Evolutionary conservation across 805 yeast genomes (phyloP).

Genomic region (Pichia deserticola): DNA sequence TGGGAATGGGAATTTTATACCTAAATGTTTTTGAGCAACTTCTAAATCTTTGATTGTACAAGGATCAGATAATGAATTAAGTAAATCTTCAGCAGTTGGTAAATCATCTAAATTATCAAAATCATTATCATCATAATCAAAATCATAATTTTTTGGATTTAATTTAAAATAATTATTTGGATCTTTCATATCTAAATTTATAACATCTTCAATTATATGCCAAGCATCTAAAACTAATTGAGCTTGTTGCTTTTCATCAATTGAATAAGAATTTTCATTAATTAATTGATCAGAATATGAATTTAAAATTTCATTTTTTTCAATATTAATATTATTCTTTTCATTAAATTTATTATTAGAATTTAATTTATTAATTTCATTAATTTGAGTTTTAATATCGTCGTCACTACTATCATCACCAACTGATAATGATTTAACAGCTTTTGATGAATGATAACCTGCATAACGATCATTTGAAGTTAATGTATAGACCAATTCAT

Average conservation of each 20-base stretch:
- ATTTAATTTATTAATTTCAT: background rate
- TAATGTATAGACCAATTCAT: conserved; percentile 54
- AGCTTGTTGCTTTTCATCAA: conserved; percentile 9
- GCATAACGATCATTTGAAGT: conserved; percentile 66
- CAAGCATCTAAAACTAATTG: conserved; percentile 8
- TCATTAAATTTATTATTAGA: background rate
- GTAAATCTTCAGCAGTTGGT: conserved; percentile 63
- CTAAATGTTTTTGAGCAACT: conserved; percentile 74
- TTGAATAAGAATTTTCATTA: conserved; percentile 1
- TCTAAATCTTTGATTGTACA: conserved; percentile 67
- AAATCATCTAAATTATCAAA: conserved; percentile 59
- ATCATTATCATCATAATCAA: background rate
- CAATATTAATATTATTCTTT: background rate
- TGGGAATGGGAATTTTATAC: conserved; percentile 62
- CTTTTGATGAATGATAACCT: conserved; percentile 39
- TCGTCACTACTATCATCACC: conserved; percentile 19
- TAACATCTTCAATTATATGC: conserved; percentile 66
- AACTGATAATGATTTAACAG: conserved; percentile 3
- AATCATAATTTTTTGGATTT: conserved; percentile 34
- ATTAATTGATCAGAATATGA: background rate
- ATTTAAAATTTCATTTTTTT: background rate
- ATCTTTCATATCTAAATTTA: conserved; percentile 28
- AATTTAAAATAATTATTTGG: background rate
- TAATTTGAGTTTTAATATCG: background rate
- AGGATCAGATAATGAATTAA: conserved; percentile 30